Evolutionary conservation across 2,329 filamentous ascomycete genomes (phyloP), one percentile per base, ranked within the genome.

Genomic region (Pseudogymnoascus sp.): DNA sequence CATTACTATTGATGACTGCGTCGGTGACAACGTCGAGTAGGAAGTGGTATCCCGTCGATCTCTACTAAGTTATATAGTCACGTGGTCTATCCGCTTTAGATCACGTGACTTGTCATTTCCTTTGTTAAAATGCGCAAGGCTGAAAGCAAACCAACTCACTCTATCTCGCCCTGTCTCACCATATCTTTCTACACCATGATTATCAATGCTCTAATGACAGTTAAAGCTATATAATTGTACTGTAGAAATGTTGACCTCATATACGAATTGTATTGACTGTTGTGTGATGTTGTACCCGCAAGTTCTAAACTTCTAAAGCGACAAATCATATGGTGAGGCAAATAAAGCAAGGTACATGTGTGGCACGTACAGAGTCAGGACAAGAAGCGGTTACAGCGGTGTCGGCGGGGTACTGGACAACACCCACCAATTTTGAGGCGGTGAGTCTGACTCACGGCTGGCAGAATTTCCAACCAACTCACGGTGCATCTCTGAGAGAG

Each of bases 391-490:
- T 47, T 21, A 25, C 42, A 47, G 42, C 42, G 42, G 42, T 47
- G 42, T 47, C 42, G 42, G 42, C 42, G 42, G 42, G 42, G 42
- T 47, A 47, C 21, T 47, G 11, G 5, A 23, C 12, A 1, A 23
- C 11, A 6, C 21, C 42, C 42, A 25, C 42, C 42, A 47, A 25
- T 47, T 47, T 47, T 25, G 42, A 47, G 42, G 42, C 42, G 42
- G 42, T 47, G 42, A 47, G 42, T 47, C 42, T 65, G 64, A 65
- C 38, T 66, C 62, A 65, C 59, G 59, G 53, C 56, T 38, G 60
- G 53, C 65, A 65, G 50, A 64, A 62, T 44, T 56, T 47, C 64
- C 62, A 44, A 64, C 42, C 63, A 61, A 61, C n/a, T 14, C n/a
- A 62, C 62, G 62, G 62, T 50, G 56, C 61, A 28, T 62, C 47